Conservation (phyloP, 495 filamentous ascomycete genomes). For the Usnea hakonensis region DNA sequence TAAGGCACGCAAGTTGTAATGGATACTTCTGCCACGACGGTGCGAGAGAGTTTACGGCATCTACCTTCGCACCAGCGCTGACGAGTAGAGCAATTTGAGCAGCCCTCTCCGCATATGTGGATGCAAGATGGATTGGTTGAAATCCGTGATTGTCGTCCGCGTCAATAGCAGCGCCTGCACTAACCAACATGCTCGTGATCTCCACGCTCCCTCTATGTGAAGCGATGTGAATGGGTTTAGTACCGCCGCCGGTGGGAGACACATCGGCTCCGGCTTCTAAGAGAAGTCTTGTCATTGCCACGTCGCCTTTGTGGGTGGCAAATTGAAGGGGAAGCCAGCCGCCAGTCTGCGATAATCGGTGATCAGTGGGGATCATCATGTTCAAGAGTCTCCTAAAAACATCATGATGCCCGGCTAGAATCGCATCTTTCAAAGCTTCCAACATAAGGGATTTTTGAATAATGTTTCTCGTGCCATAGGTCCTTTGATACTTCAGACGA, state of each 20-base stretch:
- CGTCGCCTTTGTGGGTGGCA: not conserved
- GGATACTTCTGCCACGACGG: not conserved
- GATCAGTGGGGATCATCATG: not conserved
- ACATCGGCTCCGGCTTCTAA: not conserved
- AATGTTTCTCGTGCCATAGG: not conserved
- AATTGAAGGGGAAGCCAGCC: not conserved
- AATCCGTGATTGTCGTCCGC: not conserved
- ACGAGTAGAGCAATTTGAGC: not conserved
- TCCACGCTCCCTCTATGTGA: not conserved
- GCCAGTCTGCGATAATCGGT: not conserved
- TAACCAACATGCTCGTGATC: not conserved
- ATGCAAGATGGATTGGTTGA: conserved; percentile 2
- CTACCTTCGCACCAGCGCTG: conserved; percentile 3
- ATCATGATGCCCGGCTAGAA: not conserved
- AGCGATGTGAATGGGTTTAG: not conserved
- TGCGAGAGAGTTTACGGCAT: not conserved
- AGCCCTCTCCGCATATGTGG: no score
- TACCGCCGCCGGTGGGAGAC: not conserved
- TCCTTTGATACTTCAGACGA: not conserved
- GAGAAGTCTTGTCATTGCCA: not conserved
- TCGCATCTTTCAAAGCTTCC: not conserved
- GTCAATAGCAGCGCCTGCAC: not conserved
- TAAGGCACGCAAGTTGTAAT: not conserved
- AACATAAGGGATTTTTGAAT: not conserved
- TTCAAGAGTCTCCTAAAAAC: not conserved